Base-by-base conservation (phyloP, 345 rosid species). In the Adansonia digitata region DNA sequence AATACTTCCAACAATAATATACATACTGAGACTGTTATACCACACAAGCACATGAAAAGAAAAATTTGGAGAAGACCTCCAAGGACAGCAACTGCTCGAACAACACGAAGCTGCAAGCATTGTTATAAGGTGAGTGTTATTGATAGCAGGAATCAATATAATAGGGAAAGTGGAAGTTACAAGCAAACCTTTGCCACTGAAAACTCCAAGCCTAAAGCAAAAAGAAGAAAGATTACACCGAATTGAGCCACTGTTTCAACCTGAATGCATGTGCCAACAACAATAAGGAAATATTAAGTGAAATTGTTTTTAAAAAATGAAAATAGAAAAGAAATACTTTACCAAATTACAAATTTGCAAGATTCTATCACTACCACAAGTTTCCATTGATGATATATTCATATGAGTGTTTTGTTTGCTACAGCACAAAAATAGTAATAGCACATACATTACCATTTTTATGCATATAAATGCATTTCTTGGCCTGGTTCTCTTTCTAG, bases 221-320 rank as follows among this genome's bases (percentile, higher is more conserved):
- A 94, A 82, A 94, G 95, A 64, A 94, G 97, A 86, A 94, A 92
- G 77, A 94, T 90, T 68, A 94, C 98, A 82, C 98, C 98, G 83
- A 94, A 94, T 76, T 94, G 98, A 78, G 98, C 98, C 79, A 91
- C 97, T 12, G 98, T 94, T 88, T 92, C 98, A 62, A 94, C 97
- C 97, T 94, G 79, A 70, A 76, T 26, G 18, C 61, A 76, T 56
- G 71, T n/a, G 72, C 45, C 71, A 71, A 62, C 53, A 66, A 66
- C 46, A 31, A 75, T 24, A 70, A 5, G 53, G 55, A 62, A 43
- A 27, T 18, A 29, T 11, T 62, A 67, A 56, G 62, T 29, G 39
- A 40, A 26, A 57, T 24, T 73, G 42, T 59, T 42, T 51, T 42
- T 51, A 12, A 18, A 42, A 43, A 43, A 12, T 4, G 11, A 29